Evolutionary conservation across 108 stramenopile genomes (phyloP).

Genomic region (Parmales sp.): DNA sequence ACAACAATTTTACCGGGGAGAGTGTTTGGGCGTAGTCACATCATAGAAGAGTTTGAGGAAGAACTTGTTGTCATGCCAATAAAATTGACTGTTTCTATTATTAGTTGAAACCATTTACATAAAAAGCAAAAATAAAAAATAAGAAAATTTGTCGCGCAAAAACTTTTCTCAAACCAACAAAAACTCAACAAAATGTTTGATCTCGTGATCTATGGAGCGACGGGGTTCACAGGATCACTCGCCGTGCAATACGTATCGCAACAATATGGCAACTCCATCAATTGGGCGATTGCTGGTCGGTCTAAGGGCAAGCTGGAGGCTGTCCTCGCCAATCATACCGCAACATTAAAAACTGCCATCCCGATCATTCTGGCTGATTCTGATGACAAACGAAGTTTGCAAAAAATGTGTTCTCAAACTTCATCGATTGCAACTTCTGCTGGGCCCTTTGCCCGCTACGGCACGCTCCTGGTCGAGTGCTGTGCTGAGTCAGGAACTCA

Average conservation of each 20-base stretch:
- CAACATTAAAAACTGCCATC: slow-evolving; percentile 27
- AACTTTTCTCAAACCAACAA: not conserved
- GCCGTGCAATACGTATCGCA: slow-evolving; percentile 27
- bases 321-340: not conserved
- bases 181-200: slow-evolving; percentile 42
- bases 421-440: slow-evolving; percentile 74
- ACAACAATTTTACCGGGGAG: slow-evolving; percentile 6
- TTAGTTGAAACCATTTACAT: not conserved
- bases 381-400: not conserved
- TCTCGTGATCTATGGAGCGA: slow-evolving; percentile 69
- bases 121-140: not conserved
- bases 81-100: not conserved
- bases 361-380: slow-evolving; percentile 40
- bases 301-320: slow-evolving; percentile 9
- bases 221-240: slow-evolving; percentile 73
- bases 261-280: slow-evolving; percentile 23
- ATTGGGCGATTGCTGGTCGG: slow-evolving; percentile 58
- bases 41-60: not conserved
- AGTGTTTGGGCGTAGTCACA: not conserved
- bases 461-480: slow-evolving; percentile 54
- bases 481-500: slow-evolving; percentile 68
- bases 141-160: not conserved
- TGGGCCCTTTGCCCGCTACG: slow-evolving; percentile 77
- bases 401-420: not conserved
- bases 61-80: not conserved